Evolutionary conservation across 805 yeast species (phyloP).

Genomic region (Schizosaccharomyces lindneri): DNA sequence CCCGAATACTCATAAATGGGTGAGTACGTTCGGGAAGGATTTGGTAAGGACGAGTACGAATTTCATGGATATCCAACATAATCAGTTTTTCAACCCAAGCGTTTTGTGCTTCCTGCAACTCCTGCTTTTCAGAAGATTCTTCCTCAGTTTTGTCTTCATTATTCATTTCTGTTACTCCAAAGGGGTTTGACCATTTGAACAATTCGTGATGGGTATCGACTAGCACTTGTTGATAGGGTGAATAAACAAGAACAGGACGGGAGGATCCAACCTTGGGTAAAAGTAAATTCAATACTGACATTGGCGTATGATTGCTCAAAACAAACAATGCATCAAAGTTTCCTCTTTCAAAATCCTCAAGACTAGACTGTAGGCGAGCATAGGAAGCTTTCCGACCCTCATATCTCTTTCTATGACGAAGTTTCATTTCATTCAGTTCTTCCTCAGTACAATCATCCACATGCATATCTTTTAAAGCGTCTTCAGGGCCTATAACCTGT

Average conservation of each 20-base stretch:
- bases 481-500: background rate
- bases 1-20: slow-evolving; percentile 80
- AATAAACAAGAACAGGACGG: slow-evolving; percentile 61
- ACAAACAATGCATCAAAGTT: slow-evolving; percentile 6
- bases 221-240: slow-evolving; percentile 56
- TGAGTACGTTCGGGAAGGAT: slow-evolving; percentile 85
- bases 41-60: slow-evolving; percentile 68
- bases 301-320: slow-evolving; percentile 50
- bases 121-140: background rate
- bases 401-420: background rate
- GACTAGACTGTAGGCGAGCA: slow-evolving; percentile 4
- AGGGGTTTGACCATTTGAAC: slow-evolving; percentile 26
- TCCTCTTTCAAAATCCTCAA: slow-evolving; percentile 12
- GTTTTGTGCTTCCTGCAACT: background rate
- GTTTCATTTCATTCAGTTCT: slow-evolving; percentile 11
- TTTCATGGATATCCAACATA: slow-evolving; percentile 8
- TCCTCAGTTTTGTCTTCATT: slow-evolving; percentile 27
- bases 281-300: slow-evolving; percentile 35
- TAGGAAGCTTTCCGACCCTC: background rate
- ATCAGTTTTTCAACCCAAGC: background rate
- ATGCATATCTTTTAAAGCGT: slow-evolving; percentile 8
- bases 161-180: slow-evolving; percentile 54
- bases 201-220: slow-evolving; percentile 51
- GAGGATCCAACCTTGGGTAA: slow-evolving; percentile 56
- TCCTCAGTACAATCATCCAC: slow-evolving; percentile 42